phyloP scores from a whole-genome alignment of 352 stramenopile species.

The Aphanomyces cochlioides region DNA sequence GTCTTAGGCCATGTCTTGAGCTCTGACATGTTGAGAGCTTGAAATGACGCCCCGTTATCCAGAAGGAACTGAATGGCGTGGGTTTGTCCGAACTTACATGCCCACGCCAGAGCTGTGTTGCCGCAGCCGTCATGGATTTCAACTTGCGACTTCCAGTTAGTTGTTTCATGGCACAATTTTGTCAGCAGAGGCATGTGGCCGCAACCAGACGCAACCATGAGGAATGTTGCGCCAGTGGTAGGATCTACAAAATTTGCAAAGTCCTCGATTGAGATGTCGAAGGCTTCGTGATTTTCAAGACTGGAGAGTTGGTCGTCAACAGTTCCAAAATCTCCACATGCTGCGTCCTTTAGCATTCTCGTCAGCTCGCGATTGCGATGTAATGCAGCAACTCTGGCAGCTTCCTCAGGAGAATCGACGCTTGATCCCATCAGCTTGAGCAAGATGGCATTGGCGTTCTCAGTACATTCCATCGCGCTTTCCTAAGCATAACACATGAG shows the following conservation, averaged over 20 bases:
- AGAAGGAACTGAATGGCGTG: slow-evolving; percentile 11
- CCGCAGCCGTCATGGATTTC: slow-evolving; percentile 2
- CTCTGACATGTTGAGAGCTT: slow-evolving; percentile 25
- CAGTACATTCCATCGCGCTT: slow-evolving; percentile 11
- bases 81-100: slow-evolving; percentile 29
- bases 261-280: not conserved
- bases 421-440: slow-evolving; percentile 13
- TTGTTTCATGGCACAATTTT: not conserved
- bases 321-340: slow-evolving; percentile 18
- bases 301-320: slow-evolving; percentile 9
- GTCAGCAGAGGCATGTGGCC: slow-evolving; percentile 16
- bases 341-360: slow-evolving; percentile 15
- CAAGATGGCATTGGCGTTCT: slow-evolving; percentile 22
- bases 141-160: not conserved
- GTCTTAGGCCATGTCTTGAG: slow-evolving; percentile 31
- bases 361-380: slow-evolving; percentile 17
- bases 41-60: slow-evolving; percentile 18
- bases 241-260: slow-evolving; percentile 21
- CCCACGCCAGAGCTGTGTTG: slow-evolving; percentile 27
- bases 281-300: slow-evolving; percentile 2
- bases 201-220: slow-evolving; percentile 22
- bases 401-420: slow-evolving; percentile 14
- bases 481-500: not conserved
- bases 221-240: slow-evolving; percentile 21
- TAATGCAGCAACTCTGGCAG: slow-evolving; percentile 3